Conservation (phyloP, 768 basidiomycete species). For the Tricholoma furcatifolium region DNA sequence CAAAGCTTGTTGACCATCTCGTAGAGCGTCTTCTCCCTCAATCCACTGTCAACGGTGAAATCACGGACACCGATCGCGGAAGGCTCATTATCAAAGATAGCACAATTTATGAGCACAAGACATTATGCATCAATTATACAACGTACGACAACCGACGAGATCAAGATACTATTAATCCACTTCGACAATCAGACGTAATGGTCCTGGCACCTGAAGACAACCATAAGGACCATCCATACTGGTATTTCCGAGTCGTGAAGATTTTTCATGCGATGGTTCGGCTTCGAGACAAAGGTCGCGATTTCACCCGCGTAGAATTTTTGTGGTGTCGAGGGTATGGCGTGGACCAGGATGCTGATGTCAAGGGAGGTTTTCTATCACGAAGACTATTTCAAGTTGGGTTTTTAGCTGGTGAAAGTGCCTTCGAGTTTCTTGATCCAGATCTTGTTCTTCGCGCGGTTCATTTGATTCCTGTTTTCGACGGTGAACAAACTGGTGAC, state of each 20-base stretch:
- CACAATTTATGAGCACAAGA: constrained; percentile 20
- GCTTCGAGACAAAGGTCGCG: background rate
- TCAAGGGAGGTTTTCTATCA: constrained; percentile 9
- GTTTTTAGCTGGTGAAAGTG: constrained; percentile 20
- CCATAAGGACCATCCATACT: constrained; percentile 4
- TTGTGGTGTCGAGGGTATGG: constrained; percentile 17
- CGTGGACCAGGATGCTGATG: constrained; percentile 8
- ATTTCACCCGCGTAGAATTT: background rate
- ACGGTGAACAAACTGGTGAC: constrained; percentile 24
- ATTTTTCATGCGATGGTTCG: background rate
- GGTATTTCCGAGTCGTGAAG: no score
- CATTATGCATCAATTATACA: constrained; percentile 32
- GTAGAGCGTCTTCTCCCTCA: constrained; percentile 13
- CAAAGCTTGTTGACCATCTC: constrained; percentile 24
- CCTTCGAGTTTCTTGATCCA: constrained; percentile 36
- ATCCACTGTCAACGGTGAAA: constrained; percentile 5
- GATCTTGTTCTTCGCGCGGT: constrained; percentile 25
- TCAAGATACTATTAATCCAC: constrained; percentile 36
- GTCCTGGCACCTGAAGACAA: constrained; percentile 4
- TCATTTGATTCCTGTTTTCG: constrained; percentile 36
- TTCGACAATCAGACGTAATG: constrained; percentile 11
- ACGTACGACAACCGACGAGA: no score
- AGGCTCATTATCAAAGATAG: constrained; percentile 18
- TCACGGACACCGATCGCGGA: constrained; percentile 11
- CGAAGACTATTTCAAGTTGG: constrained; percentile 17